Evolutionary conservation across 2,329 filamentous ascomycete species (phyloP).

Genomic region (Trichoderma sp.): DNA sequence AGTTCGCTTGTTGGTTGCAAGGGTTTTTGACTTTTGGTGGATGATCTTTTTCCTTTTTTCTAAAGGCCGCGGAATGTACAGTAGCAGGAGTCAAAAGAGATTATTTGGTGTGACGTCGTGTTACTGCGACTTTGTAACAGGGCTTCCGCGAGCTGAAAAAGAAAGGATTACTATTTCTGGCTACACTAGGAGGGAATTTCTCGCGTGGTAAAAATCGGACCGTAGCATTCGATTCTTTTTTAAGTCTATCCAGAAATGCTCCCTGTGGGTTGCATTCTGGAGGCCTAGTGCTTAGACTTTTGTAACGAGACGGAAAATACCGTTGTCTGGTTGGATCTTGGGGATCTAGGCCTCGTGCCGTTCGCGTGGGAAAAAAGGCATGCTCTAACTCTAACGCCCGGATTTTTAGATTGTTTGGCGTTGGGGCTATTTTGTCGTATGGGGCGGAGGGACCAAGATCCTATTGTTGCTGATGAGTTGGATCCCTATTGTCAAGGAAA

Average conservation of each 20-base stretch:
- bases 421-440: neutral
- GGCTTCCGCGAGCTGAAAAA: neutral
- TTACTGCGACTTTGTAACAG: neutral
- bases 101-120: neutral
- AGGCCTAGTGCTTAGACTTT: neutral
- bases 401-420: neutral
- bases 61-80: neutral
- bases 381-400: neutral
- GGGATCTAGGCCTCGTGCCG: neutral
- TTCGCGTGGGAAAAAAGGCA: neutral
- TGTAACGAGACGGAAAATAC: neutral
- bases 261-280: neutral
- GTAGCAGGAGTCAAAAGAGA: neutral
- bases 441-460: neutral
- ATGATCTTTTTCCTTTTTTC: neutral
- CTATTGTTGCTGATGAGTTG: neutral
- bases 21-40: neutral
- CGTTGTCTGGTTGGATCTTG: neutral
- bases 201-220: neutral
- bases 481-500: neutral
- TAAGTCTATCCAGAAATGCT: neutral
- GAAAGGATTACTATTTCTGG: neutral
- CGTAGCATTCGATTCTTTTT: neutral
- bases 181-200: neutral
- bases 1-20: neutral